A percentile compares a stretch with the other conserved stretches of the same genome.
Conservation (phyloP, 441 rosid species). For the Melastoma candidum region DNA sequence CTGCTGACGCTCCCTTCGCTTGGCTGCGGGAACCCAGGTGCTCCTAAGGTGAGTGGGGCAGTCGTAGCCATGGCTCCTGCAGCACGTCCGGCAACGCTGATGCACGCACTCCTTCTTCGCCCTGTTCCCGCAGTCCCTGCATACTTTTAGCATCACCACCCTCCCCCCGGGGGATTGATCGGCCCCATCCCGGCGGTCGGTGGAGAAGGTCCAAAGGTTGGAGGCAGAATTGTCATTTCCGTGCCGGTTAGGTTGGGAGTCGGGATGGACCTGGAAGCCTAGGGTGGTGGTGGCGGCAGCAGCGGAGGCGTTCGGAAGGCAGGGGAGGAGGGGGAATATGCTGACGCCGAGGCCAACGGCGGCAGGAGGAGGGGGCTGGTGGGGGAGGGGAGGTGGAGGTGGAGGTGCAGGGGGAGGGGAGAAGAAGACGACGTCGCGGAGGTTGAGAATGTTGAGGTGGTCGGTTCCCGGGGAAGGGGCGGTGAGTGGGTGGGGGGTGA, state of each 20-base stretch:
- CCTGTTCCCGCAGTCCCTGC: slow-evolving; percentile 54
- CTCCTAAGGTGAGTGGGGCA: slow-evolving; percentile 53
- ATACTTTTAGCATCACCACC: slow-evolving; percentile 21
- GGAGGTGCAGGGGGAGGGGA: slow-evolving; percentile 26
- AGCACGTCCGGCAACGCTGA: slow-evolving; percentile 50
- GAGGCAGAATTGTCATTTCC: too few species aligned
- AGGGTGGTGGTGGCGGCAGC: neutral
- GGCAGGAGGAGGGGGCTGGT: slow-evolving; percentile 13
- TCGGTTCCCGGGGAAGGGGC: slow-evolving; percentile 15
- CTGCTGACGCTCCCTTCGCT: slow-evolving; percentile 22
- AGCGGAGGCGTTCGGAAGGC: slow-evolving; percentile 4
- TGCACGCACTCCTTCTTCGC: slow-evolving; percentile 49
- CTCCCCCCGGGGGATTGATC: slow-evolving; percentile 11
- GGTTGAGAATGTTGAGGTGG: slow-evolving; percentile 46
- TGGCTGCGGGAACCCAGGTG: slow-evolving; percentile 54
- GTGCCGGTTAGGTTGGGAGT: too few species aligned
- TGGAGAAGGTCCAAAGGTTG: neutral
- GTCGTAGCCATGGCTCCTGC: slow-evolving; percentile 47
- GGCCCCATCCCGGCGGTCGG: slow-evolving; percentile 12
- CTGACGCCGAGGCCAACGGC: slow-evolving; percentile 10
- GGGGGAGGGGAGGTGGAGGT: slow-evolving; percentile 12
- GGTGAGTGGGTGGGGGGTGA: slow-evolving; percentile 7
- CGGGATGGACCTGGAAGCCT: too few species aligned
- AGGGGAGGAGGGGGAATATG: slow-evolving; percentile 11
- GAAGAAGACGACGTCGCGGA: slow-evolving; percentile 46